These are phyloP conservation scores for Diaporthe capsici DNA, from an alignment of 2,329 filamentous ascomycete genomes.

Conservation along the genomic window DNA sequence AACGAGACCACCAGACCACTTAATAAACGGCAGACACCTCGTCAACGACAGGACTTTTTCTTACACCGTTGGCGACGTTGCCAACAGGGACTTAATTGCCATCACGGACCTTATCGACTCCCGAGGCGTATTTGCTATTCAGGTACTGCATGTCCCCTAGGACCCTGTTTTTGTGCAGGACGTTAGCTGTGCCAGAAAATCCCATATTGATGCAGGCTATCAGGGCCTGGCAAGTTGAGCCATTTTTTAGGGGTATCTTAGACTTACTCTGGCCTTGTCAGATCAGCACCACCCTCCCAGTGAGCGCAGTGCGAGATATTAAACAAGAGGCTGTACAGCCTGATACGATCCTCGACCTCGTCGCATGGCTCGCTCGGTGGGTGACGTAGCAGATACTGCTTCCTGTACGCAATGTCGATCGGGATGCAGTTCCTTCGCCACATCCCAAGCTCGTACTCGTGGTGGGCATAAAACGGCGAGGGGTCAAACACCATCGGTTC, in stretches of 20 bases:
- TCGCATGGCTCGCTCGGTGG: conserved; percentile 14
- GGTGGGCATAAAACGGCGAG: conserved; percentile 7
- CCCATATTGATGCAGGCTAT: neutral
- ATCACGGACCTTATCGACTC: neutral
- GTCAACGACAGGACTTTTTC: neutral
- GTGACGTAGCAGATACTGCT: neutral
- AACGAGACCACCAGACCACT: too few species aligned
- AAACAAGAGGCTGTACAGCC: conserved; percentile 16
- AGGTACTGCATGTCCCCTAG: conserved; percentile 45
- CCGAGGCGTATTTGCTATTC: conserved; percentile 41
- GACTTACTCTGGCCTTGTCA: conserved; percentile 12
- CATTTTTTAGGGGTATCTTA: neutral
- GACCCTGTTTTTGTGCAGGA: conserved; percentile 21
- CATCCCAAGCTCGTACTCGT: conserved; percentile 31
- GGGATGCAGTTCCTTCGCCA: conserved; percentile 11
- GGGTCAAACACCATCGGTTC: conserved; percentile 27
- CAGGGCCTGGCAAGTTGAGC: neutral
- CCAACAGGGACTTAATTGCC: neutral
- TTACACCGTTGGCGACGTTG: neutral
- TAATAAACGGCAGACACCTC: neutral
- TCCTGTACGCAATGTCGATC: conserved; percentile 4
- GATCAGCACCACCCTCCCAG: conserved; percentile 2
- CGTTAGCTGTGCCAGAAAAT: neutral
- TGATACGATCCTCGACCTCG: neutral
- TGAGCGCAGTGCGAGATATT: conserved; percentile 8